phyloP scores from a whole-genome alignment of 1,284 basidiomycete species.

The Trichosporon coremiiforme region DNA sequence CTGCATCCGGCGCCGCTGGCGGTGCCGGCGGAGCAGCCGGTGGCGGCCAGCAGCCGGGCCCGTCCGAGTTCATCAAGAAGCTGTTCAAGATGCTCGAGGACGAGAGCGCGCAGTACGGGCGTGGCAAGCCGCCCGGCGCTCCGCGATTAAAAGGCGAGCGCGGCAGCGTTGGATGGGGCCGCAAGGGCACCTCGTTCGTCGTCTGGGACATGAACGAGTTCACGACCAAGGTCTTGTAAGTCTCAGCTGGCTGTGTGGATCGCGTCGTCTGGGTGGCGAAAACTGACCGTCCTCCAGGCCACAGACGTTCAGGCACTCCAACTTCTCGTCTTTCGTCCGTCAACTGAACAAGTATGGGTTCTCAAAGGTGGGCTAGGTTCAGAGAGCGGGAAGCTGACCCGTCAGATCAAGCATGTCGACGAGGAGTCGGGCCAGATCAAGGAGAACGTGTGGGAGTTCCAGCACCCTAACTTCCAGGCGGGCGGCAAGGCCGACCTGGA shows the following conservation, averaged over 20 bases:
- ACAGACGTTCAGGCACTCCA: constrained; percentile 94
- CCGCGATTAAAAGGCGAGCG: constrained; percentile 39
- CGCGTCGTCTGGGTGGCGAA: neutral
- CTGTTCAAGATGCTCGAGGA: constrained; percentile 71
- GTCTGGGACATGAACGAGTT: constrained; percentile 99
- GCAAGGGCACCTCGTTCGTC: constrained; percentile 84
- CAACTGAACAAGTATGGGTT: constrained; percentile 99
- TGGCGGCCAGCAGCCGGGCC: constrained; percentile 39
- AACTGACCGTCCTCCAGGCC: constrained; percentile 57
- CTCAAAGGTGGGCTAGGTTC: constrained; percentile 70
- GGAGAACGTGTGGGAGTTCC: constrained; percentile 80
- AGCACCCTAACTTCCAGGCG: constrained; percentile 89
- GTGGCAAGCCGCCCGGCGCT: constrained; percentile 41
- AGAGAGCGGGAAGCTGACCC: neutral
- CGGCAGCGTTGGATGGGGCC: constrained; percentile 73
- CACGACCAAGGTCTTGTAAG: constrained; percentile 79
- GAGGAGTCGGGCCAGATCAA: constrained; percentile 48
- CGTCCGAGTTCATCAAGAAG: constrained; percentile 89
- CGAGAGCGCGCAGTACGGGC: constrained; percentile 46
- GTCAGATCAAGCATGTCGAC: constrained; percentile 52
- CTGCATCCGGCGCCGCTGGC: neutral
- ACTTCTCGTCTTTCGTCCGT: constrained; percentile 90
- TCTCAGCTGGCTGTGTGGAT: constrained; percentile 17
- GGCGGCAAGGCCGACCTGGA: constrained; percentile 82
- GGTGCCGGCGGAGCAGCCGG: constrained; percentile 7